Conservation (phyloP, 768 basidiomycete genomes). For the Cubamyces sp. region DNA sequence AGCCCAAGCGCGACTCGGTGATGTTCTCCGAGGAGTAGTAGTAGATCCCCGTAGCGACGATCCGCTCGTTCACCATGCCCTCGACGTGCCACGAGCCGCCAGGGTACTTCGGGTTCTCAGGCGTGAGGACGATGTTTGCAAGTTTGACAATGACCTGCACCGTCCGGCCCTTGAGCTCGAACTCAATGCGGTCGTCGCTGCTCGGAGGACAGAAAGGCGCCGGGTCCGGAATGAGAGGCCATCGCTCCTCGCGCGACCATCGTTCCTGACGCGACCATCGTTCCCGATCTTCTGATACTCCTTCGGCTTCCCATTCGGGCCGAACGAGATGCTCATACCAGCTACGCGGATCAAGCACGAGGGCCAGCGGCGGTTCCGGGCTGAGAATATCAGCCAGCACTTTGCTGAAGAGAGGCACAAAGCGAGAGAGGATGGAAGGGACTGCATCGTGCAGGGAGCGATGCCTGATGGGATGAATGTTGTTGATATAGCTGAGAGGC, state of each 20-base stretch:
- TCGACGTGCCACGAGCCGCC: constrained; percentile 43
- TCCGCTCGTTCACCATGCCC: constrained; percentile 24
- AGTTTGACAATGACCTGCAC: constrained; percentile 47
- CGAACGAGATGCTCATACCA: too few species aligned
- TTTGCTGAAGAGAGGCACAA: constrained; percentile 34
- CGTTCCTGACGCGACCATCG: too few species aligned
- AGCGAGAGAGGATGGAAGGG: constrained; percentile 20
- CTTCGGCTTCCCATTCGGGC: too few species aligned
- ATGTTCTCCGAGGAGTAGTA: constrained; percentile 41
- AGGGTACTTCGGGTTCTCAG: constrained; percentile 34
- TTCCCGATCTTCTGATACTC: too few species aligned
- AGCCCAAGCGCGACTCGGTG: constrained; percentile 36
- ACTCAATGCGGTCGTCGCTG: background rate
- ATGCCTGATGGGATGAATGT: constrained; percentile 30
- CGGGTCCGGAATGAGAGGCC: constrained; percentile 25
- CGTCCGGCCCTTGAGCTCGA: constrained; percentile 18
- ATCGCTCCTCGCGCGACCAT: constrained; percentile 1
- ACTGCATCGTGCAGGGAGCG: constrained; percentile 25
- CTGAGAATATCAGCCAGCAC: constrained; percentile 25
- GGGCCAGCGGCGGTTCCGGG: background rate
- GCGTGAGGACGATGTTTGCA: constrained; percentile 39
- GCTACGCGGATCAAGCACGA: background rate
- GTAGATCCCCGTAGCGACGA: constrained; percentile 24
- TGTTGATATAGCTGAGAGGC: constrained; percentile 34
- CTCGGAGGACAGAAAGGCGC: constrained; percentile 15